Evolutionary conservation across 2,329 filamentous ascomycete species (phyloP).

Genomic region (Chrysoporthe puriensis): DNA sequence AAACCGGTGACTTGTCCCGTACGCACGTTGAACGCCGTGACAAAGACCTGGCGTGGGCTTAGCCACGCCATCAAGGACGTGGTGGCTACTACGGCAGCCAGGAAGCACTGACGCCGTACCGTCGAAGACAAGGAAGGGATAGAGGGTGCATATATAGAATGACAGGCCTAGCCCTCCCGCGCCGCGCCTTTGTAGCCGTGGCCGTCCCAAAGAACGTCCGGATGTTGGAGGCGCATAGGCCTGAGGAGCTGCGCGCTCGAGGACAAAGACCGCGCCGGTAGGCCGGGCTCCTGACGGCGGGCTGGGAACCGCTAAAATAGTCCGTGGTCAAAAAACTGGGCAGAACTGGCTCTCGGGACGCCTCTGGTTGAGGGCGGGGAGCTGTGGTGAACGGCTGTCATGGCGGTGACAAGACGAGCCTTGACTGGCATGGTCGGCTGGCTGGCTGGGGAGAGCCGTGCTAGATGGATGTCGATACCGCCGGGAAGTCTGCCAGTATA

Average conservation of each 20-base stretch:
- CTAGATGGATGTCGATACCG: too few species aligned
- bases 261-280: neutral
- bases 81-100: neutral
- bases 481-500: too few species aligned
- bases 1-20: neutral
- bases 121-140: too few species aligned
- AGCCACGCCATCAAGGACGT: neutral
- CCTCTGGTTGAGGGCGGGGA: too few species aligned
- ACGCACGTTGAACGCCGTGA: neutral
- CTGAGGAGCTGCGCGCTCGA: neutral
- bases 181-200: constrained; percentile 1
- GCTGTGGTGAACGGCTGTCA: too few species aligned
- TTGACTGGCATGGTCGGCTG: too few species aligned
- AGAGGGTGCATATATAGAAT: neutral
- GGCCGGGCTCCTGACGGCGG: neutral
- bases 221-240: neutral
- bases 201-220: neutral
- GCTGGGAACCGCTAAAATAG: too few species aligned
- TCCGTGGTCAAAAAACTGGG: too few species aligned
- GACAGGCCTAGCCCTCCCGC: neutral
- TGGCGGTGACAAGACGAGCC: too few species aligned
- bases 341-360: too few species aligned
- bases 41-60: constrained; percentile 2
- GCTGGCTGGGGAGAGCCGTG: too few species aligned
- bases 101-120: too few species aligned